phyloP scores from a whole-genome alignment of 2,329 filamentous ascomycete genomes.

The Thelonectria olida region DNA sequence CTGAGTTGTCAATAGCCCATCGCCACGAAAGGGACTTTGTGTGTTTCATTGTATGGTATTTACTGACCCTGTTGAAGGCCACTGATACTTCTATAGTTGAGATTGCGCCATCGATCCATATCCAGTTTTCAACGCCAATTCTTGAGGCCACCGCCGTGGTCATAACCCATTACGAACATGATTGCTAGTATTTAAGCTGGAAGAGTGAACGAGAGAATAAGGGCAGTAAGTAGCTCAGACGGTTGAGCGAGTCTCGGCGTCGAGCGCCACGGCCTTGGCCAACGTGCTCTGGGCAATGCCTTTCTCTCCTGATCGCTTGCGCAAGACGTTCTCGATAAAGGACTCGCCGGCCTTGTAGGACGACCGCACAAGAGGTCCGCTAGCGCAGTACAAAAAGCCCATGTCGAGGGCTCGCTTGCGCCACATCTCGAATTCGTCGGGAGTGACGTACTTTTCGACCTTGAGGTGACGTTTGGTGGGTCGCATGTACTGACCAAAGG shows the following conservation, averaged over 20 bases:
- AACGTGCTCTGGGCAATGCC: constrained; percentile 45
- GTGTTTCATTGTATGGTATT: constrained; percentile 25
- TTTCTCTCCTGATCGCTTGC: constrained; percentile 73
- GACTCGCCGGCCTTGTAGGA: constrained; percentile 98
- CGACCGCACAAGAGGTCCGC: constrained; percentile 89
- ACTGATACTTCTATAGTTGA: constrained; percentile 41
- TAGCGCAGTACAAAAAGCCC: constrained; percentile 97
- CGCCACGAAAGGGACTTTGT: constrained; percentile 9
- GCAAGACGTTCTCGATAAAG: constrained; percentile 97
- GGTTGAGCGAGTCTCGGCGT: constrained; percentile 40
- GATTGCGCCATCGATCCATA: constrained; percentile 26
- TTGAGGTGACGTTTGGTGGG: constrained; percentile 98
- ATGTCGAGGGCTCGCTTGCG: constrained; percentile 87
- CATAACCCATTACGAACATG: constrained; percentile 35
- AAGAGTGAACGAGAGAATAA: constrained; percentile 5
- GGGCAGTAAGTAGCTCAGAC: constrained; percentile 23
- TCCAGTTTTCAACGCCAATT: constrained; percentile 38
- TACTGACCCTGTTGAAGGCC: constrained; percentile 42
- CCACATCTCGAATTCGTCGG: constrained; percentile 92
- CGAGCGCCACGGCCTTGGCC: constrained; percentile 52
- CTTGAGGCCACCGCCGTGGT: constrained; percentile 33
- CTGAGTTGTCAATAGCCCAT: constrained; percentile 11
- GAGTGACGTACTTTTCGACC: constrained; percentile 94
- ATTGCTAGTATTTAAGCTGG: constrained; percentile 11
- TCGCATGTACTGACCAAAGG: constrained; percentile 99